Conservation (phyloP, 768 basidiomycete species). For the Auricularia cornea region DNA sequence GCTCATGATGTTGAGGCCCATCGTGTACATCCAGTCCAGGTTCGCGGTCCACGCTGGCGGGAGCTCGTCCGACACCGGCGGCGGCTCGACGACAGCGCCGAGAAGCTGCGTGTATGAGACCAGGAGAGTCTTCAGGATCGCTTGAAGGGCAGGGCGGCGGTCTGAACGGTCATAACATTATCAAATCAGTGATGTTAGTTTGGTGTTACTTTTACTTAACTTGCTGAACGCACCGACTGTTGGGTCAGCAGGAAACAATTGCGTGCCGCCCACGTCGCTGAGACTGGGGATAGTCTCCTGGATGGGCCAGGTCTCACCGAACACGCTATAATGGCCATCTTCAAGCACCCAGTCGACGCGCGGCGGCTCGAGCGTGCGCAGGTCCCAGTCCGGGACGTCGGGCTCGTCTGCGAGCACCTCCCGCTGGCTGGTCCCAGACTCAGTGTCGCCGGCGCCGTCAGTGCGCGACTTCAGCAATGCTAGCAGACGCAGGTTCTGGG, state of each 20-base stretch:
- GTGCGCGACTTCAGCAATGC: constrained; percentile 42
- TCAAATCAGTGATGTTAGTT: constrained; percentile 24
- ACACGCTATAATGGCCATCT: constrained; percentile 72
- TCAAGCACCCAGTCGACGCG: constrained; percentile 87
- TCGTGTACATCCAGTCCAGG: constrained; percentile 71
- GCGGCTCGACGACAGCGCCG: constrained; percentile 52
- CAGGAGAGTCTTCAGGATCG: not conserved
- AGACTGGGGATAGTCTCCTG: constrained; percentile 77
- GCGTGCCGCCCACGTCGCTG: constrained; percentile 71
- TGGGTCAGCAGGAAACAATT: constrained; percentile 71
- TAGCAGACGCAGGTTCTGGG: constrained; percentile 64
- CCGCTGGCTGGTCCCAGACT: constrained; percentile 39
- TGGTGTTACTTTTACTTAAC: too few relatives aligned
- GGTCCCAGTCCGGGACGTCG: constrained; percentile 71
- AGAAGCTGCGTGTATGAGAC: constrained; percentile 41
- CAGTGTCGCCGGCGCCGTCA: constrained; percentile 32
- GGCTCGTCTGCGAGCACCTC: constrained; percentile 59
- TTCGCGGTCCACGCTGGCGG: constrained; percentile 54
- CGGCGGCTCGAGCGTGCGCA: constrained; percentile 73
- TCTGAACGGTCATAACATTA: constrained; percentile 35
- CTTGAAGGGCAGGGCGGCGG: not conserved
- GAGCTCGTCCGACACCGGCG: constrained; percentile 38
- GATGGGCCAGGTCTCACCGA: constrained; percentile 86
- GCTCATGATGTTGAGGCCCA: constrained; percentile 82
- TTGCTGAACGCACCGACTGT: constrained; percentile 37